Conservation (phyloP, 1,284 basidiomycete species). For the Melampsora occidentalis region DNA sequence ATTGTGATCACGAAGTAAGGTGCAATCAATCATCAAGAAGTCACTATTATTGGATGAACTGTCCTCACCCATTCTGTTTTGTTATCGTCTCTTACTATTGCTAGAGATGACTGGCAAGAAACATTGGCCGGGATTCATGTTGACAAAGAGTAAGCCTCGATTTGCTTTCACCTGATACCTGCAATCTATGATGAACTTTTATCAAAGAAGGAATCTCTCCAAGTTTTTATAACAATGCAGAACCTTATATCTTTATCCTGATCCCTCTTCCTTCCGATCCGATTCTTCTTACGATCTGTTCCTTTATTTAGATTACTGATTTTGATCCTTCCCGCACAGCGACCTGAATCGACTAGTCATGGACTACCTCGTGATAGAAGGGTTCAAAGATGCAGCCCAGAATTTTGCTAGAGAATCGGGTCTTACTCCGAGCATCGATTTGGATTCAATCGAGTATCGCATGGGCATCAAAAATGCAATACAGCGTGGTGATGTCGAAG, state of each 20-base stretch:
- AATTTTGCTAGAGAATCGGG: conserved; percentile 86
- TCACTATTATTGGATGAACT: not conserved
- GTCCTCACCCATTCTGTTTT: conserved; percentile 10
- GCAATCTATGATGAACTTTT: conserved; percentile 27
- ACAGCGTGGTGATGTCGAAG: conserved; percentile 88
- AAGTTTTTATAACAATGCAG: conserved; percentile 29
- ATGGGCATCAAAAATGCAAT: conserved; percentile 92
- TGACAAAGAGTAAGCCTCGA: conserved; percentile 32
- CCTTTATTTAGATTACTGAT: not conserved
- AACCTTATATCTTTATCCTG: conserved; percentile 18
- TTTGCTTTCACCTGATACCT: not conserved
- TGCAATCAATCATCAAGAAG: not conserved
- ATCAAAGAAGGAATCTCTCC: conserved; percentile 44
- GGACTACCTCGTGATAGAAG: conserved; percentile 96
- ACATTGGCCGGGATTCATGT: conserved; percentile 32
- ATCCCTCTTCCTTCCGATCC: conserved; percentile 5
- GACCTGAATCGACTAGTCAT: conserved; percentile 94
- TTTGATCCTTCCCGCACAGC: conserved; percentile 56
- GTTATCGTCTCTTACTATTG: not conserved
- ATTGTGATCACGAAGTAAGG: conserved; percentile 16
- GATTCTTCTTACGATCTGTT: not conserved
- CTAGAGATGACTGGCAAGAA: conserved; percentile 37
- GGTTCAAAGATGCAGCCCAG: conserved; percentile 91
- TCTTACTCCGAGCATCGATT: conserved; percentile 69
- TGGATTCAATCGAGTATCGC: conserved; percentile 84